Conservation (phyloP, 2,329 filamentous ascomycete species). For the Botrytis fragariae region DNA sequence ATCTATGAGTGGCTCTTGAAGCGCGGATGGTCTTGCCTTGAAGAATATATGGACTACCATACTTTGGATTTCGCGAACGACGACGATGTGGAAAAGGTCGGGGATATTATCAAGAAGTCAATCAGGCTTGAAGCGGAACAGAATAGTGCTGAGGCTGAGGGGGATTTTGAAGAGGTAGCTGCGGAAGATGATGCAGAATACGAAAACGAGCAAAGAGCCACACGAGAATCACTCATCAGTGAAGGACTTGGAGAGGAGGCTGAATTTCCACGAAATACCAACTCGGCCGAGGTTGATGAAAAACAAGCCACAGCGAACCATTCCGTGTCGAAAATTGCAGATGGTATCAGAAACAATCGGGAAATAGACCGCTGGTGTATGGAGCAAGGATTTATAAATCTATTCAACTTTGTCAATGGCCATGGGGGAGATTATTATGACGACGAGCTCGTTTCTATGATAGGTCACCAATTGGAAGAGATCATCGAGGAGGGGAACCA, state of each 20-base stretch:
- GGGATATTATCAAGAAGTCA: not conserved
- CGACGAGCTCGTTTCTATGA: not conserved
- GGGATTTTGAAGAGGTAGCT: too few relatives aligned
- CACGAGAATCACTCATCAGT: not conserved
- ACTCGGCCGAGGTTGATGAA: slow-evolving; percentile 36
- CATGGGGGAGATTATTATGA: not conserved
- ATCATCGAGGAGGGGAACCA: not conserved
- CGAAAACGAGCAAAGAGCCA: not conserved
- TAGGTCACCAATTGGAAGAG: not conserved
- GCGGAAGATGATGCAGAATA: not conserved
- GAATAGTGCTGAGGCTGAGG: not conserved
- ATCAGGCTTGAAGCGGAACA: not conserved
- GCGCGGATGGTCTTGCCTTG: not conserved
- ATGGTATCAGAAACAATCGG: slow-evolving; percentile 11
- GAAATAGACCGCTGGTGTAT: not conserved
- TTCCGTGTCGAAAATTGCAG: slow-evolving; percentile 42
- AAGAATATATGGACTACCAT: not conserved
- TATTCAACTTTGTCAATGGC: not conserved
- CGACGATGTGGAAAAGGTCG: not conserved
- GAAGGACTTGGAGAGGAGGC: not conserved
- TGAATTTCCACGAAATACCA: not conserved
- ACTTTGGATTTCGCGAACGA: not conserved
- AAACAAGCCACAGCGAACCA: slow-evolving; percentile 41
- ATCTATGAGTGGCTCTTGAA: not conserved
- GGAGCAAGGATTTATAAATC: not conserved